Percentiles rank a stretch among this genome's conserved stretches.
Conservation (phyloP, 768 basidiomycete species). For the Pleurotus eryngii region DNA sequence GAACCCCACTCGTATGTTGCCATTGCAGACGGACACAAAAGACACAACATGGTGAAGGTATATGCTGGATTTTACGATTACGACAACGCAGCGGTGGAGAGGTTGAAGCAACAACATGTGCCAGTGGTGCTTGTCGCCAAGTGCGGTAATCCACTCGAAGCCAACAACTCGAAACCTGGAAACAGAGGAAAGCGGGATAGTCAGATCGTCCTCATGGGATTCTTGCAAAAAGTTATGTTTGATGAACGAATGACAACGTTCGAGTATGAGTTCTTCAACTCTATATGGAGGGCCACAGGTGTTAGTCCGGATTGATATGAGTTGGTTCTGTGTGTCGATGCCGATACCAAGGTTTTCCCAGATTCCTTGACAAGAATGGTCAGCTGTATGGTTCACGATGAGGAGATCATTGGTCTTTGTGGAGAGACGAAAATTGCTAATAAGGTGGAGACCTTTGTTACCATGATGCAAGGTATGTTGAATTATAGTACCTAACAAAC, state of each 20-base stretch:
- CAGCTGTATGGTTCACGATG: slow-evolving; percentile 93
- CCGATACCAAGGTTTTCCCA: slow-evolving; percentile 98
- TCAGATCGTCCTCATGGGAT: slow-evolving; percentile 96
- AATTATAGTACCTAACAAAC: neutral
- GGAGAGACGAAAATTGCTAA: slow-evolving; percentile 99
- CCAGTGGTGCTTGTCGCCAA: slow-evolving; percentile 97
- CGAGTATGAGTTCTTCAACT: slow-evolving; percentile 99
- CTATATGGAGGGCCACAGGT: slow-evolving; percentile 92
- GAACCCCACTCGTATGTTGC: slow-evolving; percentile 96
- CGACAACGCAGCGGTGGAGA: slow-evolving; percentile 85
- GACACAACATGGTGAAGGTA: slow-evolving; percentile 99
- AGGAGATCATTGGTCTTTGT: slow-evolving; percentile 98
- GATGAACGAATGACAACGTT: slow-evolving; percentile 99
- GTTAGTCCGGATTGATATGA: slow-evolving; percentile 96
- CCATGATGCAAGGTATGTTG: slow-evolving; percentile 96
- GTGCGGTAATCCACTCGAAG: slow-evolving; percentile 88
- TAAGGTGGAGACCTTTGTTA: slow-evolving; percentile 97
- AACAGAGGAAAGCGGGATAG: slow-evolving; percentile 99
- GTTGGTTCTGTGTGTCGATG: slow-evolving; percentile 92
- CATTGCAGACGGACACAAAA: slow-evolving; percentile 99
- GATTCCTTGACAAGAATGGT: slow-evolving; percentile 96
- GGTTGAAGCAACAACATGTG: slow-evolving; percentile 92
- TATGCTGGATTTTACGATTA: slow-evolving; percentile 98
- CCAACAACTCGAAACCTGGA: slow-evolving; percentile 88
- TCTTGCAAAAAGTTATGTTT: slow-evolving; percentile 99